Base-by-base conservation (phyloP, 2,329 filamentous ascomycete species). In the Amesomyces nigricolor region DNA sequence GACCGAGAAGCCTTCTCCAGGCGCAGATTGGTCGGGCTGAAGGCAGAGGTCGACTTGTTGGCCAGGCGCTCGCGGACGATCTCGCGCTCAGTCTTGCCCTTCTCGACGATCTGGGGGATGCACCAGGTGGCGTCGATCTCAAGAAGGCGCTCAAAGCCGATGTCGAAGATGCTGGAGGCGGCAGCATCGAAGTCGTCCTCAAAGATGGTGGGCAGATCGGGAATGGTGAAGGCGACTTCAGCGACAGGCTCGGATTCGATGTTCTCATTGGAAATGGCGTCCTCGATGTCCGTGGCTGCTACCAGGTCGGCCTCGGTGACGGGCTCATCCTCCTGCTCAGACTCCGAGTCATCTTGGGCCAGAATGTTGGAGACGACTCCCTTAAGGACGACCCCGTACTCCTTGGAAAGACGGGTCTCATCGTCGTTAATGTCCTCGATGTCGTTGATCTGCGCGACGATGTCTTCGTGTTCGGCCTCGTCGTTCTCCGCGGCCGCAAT, bases 111-210 rank as follows among this genome's bases (percentile, higher is more conserved):
- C 30, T 43, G 38, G 1, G 58, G 58, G 16, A 55, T 13, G 26
- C 29, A 50, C 58, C 58, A 57, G 4, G 40, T n/a, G 2, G 11
- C 9, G 44, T 57, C 58, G 10, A 47, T 19, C 3, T 45, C 39
- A 35, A 59, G 14, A 14, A 57, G 19, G 1, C 4, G 8, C 22
- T 53, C 48, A 5, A 55, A 44, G 1, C 47, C 13, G 14, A 9
- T 11, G 13, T 51, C 30, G 29, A 51, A 39, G 14, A 51, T 35
- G 39, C 30, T 53, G 1, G 58, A 56, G 16, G 43, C 38, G 7
- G 38, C 5, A 2, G 53, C 47, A 47, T 58, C 58, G 43, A 54
- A 58, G 39, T 60, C 58, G 26, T 60, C 56, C 40, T 60, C 58
- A n/a, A 43, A 40, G 16, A 58, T 37, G 2, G 56, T 30, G 13